phyloP scores from a whole-genome alignment of 1,284 basidiomycete species.

The Tetrapyrgos nigripes region DNA sequence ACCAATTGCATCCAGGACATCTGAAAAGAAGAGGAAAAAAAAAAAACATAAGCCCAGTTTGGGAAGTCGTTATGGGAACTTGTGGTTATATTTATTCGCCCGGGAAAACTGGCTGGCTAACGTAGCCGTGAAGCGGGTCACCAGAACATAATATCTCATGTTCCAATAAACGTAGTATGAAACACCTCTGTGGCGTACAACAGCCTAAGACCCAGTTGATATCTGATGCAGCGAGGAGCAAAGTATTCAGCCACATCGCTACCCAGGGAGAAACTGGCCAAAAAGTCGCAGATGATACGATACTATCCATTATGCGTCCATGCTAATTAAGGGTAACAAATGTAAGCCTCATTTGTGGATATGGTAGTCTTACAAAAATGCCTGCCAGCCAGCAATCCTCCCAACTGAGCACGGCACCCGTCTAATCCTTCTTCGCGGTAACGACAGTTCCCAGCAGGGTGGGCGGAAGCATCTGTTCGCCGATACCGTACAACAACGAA shows the following conservation, averaged over 20 bases:
- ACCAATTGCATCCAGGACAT: no score
- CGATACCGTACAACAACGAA: conserved; percentile 67
- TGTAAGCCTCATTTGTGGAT: conserved; percentile 9
- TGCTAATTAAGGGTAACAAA: neutral
- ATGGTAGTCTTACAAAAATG: neutral
- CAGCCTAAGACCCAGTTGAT: no score
- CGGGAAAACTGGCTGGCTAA: no score
- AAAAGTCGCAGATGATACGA: no score
- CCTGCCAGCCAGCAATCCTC: neutral
- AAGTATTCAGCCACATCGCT: neutral
- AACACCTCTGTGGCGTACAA: neutral
- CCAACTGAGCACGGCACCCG: neutral
- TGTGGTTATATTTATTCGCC: no score
- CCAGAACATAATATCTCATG: no score
- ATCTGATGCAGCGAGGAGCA: no score
- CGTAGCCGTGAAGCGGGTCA: no score
- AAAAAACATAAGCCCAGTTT: no score
- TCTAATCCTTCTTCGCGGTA: conserved; percentile 58
- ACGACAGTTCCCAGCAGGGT: conserved; percentile 69
- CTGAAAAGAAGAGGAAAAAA: no score
- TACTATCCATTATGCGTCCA: neutral
- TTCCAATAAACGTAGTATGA: neutral
- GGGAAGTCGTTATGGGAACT: no score
- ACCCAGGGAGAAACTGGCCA: no score
- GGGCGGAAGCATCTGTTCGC: conserved; percentile 68